phyloP scores from a whole-genome alignment of 129 eudicot species.

The Scalesia atractyloides region DNA sequence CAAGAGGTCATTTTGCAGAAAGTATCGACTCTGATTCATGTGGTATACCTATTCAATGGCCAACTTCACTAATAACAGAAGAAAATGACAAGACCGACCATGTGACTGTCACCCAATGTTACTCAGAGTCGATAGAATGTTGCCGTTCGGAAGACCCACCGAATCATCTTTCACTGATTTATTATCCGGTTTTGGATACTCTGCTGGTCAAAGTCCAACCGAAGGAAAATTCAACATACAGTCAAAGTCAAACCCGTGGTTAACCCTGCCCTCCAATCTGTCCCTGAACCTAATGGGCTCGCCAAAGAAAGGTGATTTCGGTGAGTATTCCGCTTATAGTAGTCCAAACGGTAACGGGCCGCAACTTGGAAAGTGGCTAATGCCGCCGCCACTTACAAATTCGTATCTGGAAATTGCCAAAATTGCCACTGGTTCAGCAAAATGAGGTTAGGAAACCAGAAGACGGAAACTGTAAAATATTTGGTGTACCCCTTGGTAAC shows the following conservation, averaged over 20 bases:
- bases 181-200: constrained; percentile 73
- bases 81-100: constrained; percentile 64
- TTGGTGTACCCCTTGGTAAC: constrained; percentile 74
- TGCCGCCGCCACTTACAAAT: constrained; percentile 63
- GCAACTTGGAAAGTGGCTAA: constrained; percentile 62
- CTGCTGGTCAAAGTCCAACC: constrained; percentile 32
- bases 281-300: constrained; percentile 73
- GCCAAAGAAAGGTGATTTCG: constrained; percentile 44
- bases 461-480: constrained; percentile 74
- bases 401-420: constrained; percentile 51
- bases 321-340: constrained; percentile 44
- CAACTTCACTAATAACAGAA: constrained; percentile 41
- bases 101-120: constrained; percentile 44
- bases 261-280: constrained; percentile 51
- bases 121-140: constrained; percentile 47
- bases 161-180: constrained; percentile 73
- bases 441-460: constrained; percentile 48
- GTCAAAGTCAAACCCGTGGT: constrained; percentile 60
- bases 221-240: constrained; percentile 49
- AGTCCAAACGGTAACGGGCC: constrained; percentile 40
- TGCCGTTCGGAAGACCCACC: constrained; percentile 46
- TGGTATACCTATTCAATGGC: constrained; percentile 66
- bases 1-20: constrained; percentile 58
- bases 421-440: constrained; percentile 38
- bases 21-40: constrained; percentile 68